Base-by-base conservation (phyloP, 257 asterid species). In the Schizonepeta tenuifolia region DNA sequence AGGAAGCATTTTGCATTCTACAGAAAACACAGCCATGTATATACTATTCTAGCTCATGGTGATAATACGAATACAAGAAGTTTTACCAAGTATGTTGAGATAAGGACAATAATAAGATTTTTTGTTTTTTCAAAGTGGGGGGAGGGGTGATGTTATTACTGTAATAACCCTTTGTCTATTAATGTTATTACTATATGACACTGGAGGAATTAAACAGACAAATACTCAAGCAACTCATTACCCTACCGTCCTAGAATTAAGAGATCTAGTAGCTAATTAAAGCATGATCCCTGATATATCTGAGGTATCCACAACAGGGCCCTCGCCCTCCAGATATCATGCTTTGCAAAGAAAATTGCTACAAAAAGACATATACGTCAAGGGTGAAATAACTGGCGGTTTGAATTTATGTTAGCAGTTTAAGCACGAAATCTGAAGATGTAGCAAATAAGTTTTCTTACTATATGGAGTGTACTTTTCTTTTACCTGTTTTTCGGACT, bases 401-500 rank as follows among this genome's bases (percentile, higher is more conserved):
- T 49, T 10, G n/a, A 35, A 58, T 15, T 9, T 20, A 54, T 56
- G 26, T 56, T 24, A 17, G 40, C 58, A 57, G 50, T 22, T 59
- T n/a, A 47, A 59, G 63, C 33, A 47, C 20, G 41, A 65, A 44
- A 65, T 9, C 20, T 12, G 12, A 51, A 20, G 38, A 65, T 46
- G 36, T 26, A 60, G 64, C 49, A 49, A 17, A 17, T 58, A 41
- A 60, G 65, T 33, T 53, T 66, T 10, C 50, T 14, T 5, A 54
- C 35, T 10, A 61, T 58, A 8, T 12, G 14, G 31, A 38, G 36
- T 8, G 50, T 20, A 58, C 11, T 69, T 64, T 33, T 33, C 36
- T 41, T 44, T 6, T 76, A 92, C 98, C 97, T 86, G 89, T 75
- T 88, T 95, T 78, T 95, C 99, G 6, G 89, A 81, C 41, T 90